Evolutionary conservation across 345 rosid species (phyloP), one percentile per base, ranked within the genome.

Genomic region (Pistacia vera): DNA sequence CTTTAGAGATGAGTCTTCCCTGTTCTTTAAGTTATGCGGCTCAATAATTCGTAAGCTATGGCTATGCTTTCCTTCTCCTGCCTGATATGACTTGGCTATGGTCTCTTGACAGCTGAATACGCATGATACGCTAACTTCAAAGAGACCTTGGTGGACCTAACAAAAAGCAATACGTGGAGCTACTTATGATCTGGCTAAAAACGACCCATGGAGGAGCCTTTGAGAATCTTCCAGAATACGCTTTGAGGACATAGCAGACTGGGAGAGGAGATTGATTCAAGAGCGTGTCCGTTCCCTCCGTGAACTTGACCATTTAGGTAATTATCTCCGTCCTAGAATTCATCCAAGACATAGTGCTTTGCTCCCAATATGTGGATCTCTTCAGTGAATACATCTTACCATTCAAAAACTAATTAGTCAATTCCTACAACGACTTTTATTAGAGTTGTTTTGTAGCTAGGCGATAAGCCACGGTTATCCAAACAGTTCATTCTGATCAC

Each of bases 111-210:
- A 94, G 98, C 81, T 94, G 78, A 87, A 86, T 68, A 73, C 80
- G 8, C 97, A 92, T 79, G 88, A 90, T 51, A 65, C 61, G 33
- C 83, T 95, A 68, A 93, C 90, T 60, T 83, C 93, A 1, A 89
- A 84, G 82, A 88, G 97, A 70, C 90, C 90, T 70, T 93, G 97
- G n/a, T 54, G 98, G 98, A 38, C 98, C 98, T 2, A 95, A 87
- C 70, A 93, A 87, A 82, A 80, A 78, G 92, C 98, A 10, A 89
- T 91, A 33, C 90, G 88, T 1, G 95, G 89, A 14, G 97, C 98
- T 58, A 95, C 98, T 7, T 91, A 93, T 65, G 95, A 95, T 77
- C 87, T 93, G 30, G 92, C 97, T 13, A 95, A 88, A 81, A 88
- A 93, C 51, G 98, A 90, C 83, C 86, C 84, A 0, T 79, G 93